These are phyloP conservation scores for Phytopythium sindhum DNA, from an alignment of 352 stramenopile genomes.

Conservation along the genomic window DNA sequence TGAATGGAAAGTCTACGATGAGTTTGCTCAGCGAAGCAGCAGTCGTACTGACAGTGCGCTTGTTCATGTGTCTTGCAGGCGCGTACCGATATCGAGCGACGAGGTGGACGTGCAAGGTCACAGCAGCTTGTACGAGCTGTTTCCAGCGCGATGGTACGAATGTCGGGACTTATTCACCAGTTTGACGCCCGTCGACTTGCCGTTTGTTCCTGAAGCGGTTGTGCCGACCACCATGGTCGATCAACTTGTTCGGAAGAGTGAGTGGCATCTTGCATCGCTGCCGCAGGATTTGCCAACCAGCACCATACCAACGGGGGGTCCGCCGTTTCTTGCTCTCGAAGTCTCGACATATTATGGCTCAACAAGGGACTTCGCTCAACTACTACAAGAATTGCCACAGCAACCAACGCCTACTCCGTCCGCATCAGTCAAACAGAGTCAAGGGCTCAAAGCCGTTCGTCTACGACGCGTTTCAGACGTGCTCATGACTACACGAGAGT, in stretches of 20 bases:
- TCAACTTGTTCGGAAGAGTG: not conserved
- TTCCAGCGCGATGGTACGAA: not conserved
- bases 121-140: not conserved
- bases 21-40: no score
- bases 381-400: not conserved
- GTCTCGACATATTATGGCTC: not conserved
- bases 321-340: not conserved
- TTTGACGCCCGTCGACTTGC: not conserved
- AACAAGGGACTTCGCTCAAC: not conserved
- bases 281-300: not conserved
- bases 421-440: not conserved
- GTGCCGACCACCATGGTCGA: not conserved
- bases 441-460: not conserved
- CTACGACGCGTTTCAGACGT: not conserved
- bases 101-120: not conserved
- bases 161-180: not conserved
- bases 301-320: not conserved
- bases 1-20: not conserved
- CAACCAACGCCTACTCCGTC: not conserved
- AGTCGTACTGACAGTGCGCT: not conserved
- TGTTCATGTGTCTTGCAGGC: not conserved
- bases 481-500: not conserved
- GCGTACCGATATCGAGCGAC: not conserved
- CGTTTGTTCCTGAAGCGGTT: not conserved
- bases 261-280: not conserved